Evolutionary conservation across 2,329 filamentous ascomycete genomes (phyloP).

Genomic region (Zopfia rhizophila): DNA sequence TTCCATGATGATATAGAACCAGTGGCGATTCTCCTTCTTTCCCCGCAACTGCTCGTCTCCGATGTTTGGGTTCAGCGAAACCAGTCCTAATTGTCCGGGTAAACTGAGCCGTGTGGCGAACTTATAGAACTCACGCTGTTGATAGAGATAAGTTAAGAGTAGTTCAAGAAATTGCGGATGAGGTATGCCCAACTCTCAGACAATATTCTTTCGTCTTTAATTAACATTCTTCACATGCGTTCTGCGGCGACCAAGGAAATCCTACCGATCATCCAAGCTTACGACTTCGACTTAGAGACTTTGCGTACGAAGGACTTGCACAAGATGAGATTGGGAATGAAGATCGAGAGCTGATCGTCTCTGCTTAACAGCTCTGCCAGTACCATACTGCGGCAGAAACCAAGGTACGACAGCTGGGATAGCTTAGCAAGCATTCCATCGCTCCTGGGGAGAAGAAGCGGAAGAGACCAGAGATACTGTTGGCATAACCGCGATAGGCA

Average conservation of each 20-base stretch:
- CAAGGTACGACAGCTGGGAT: slow-evolving; percentile 1
- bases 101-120: slow-evolving; percentile 17
- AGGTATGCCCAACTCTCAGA: slow-evolving; percentile 15
- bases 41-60: too few species aligned
- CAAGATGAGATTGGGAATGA: slow-evolving; percentile 16
- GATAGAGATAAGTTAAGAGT: slow-evolving; percentile 19
- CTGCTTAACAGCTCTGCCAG: slow-evolving; percentile 24
- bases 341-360: slow-evolving; percentile 17
- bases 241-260: slow-evolving; percentile 35
- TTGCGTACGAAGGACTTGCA: slow-evolving; percentile 27
- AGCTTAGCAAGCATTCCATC: slow-evolving; percentile 9
- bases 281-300: slow-evolving; percentile 25
- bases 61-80: too few species aligned
- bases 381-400: slow-evolving; percentile 16
- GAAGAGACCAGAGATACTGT: slow-evolving; percentile 25
- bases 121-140: slow-evolving; percentile 5
- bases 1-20: too few species aligned
- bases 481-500: too few species aligned
- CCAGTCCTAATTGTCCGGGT: too few species aligned
- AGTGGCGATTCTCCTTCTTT: too few species aligned
- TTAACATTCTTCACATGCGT: slow-evolving; percentile 27
- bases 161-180: slow-evolving; percentile 10
- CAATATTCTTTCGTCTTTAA: background rate
- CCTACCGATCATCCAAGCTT: slow-evolving; percentile 23
- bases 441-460: slow-evolving; percentile 18